A percentile compares a stretch with the other conserved stretches of the same genome.
Evolutionary conservation across 768 basidiomycete species (phyloP).

Genomic region (Omphalotus guepiniiformis): DNA sequence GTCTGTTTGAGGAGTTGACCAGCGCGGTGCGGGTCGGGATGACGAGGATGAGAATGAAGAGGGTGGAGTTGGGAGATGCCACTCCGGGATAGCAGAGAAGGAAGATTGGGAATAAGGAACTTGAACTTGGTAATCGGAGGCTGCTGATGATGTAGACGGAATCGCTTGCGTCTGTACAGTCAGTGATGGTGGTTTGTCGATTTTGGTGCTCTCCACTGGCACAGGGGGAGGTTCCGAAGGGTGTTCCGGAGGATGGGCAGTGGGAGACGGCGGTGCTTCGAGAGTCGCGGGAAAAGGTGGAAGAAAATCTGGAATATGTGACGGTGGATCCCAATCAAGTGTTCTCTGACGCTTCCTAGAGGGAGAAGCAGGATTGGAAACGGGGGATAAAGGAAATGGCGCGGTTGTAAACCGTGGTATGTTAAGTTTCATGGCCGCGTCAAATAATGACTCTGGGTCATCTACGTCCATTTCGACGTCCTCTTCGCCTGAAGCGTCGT

Average conservation of each 20-base stretch:
- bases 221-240: constrained; percentile 28
- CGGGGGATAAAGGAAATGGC: constrained; percentile 48
- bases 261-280: constrained; percentile 26
- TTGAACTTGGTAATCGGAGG: constrained; percentile 67
- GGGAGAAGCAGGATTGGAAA: constrained; percentile 55
- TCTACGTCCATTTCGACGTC: constrained; percentile 10
- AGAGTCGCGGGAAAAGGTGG: constrained; percentile 57
- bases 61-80: constrained; percentile 57
- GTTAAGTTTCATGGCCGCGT: constrained; percentile 25
- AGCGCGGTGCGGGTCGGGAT: constrained; percentile 21
- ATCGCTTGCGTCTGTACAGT: constrained; percentile 30
- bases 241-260: constrained; percentile 31
- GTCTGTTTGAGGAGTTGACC: constrained; percentile 53
- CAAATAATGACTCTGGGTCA: constrained; percentile 16
- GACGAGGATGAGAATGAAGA: constrained; percentile 18
- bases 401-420: constrained; percentile 31
- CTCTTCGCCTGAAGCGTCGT: constrained; percentile 11
- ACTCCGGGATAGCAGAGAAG: constrained; percentile 57
- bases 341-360: constrained; percentile 54
- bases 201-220: constrained; percentile 28
- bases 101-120: constrained; percentile 74
- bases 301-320: constrained; percentile 61
- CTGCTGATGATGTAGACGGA: constrained; percentile 40
- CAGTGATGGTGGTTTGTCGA: constrained; percentile 38
- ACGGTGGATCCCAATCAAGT: constrained; percentile 55